Evolutionary conservation across 2,329 filamentous ascomycete genomes (phyloP).

Genomic region (Pyrenophora graminea): DNA sequence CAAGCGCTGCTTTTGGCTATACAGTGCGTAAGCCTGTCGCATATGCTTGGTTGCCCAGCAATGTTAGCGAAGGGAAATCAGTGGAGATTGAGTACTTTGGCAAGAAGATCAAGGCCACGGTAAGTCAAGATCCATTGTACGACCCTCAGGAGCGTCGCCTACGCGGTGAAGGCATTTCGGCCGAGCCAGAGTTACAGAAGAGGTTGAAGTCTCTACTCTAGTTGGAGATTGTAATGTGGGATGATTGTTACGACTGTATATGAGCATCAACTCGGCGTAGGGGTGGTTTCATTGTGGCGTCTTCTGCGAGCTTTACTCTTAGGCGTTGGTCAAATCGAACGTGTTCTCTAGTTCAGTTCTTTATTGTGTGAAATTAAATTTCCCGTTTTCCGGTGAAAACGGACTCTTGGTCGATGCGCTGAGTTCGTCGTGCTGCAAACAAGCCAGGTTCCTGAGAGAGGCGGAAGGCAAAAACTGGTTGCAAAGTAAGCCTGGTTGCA

Average conservation of each 20-base stretch:
- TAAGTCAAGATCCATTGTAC: constrained; percentile 56
- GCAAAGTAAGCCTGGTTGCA: too few relatives aligned
- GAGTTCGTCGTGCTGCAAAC: too few relatives aligned
- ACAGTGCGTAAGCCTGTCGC: constrained; percentile 63
- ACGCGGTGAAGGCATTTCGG: constrained; percentile 27
- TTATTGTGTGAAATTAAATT: not conserved
- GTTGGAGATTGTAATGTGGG: constrained; percentile 7
- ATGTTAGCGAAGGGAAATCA: constrained; percentile 52
- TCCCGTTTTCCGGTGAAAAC: not conserved
- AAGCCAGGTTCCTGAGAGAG: too few relatives aligned
- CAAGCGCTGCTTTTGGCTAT: constrained; percentile 65
- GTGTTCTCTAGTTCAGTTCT: not conserved
- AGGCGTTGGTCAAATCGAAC: not conserved
- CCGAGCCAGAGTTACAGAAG: constrained; percentile 27
- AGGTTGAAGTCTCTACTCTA: constrained; percentile 30
- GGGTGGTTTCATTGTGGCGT: not conserved
- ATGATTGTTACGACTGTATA: constrained; percentile 19
- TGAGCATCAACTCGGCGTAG: constrained; percentile 10
- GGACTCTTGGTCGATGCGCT: too few relatives aligned
- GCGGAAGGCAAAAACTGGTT: too few relatives aligned
- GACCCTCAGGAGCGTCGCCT: constrained; percentile 50
- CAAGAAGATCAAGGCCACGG: constrained; percentile 57
- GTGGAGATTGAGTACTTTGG: constrained; percentile 69
- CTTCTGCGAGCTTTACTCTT: not conserved
- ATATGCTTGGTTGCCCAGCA: constrained; percentile 60